These are phyloP conservation scores for Diaporthe destruens DNA, from an alignment of 2,329 filamentous ascomycete genomes.

Conservation along the genomic window DNA sequence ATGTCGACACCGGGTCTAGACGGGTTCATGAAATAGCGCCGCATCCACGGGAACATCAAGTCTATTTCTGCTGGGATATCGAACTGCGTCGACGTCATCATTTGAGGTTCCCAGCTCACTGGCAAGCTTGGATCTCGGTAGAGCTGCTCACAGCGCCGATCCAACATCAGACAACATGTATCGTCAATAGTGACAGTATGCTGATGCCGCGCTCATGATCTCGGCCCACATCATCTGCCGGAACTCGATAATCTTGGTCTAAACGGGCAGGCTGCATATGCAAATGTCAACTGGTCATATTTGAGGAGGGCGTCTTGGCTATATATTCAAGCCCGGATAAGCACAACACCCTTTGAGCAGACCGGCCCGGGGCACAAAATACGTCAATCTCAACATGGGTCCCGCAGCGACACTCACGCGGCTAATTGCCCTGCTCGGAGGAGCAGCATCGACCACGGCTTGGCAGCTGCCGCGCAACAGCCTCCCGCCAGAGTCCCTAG, in stretches of 20 bases:
- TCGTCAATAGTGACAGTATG: not conserved
- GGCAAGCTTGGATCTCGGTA: not conserved
- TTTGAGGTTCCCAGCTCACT: not conserved
- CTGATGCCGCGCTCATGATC: not conserved
- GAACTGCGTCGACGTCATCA: not conserved
- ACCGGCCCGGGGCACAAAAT: not conserved
- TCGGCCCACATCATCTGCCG: slow-evolving; percentile 16
- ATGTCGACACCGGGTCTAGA: not conserved
- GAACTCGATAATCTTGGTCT: not conserved
- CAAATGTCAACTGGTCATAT: not conserved
- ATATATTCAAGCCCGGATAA: not conserved
- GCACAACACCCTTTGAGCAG: not conserved
- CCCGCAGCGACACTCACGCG: not conserved
- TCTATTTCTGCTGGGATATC: not conserved
- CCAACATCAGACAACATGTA: not conserved
- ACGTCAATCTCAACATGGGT: slow-evolving; percentile 24
- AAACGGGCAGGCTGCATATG: not conserved
- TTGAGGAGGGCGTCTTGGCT: not conserved
- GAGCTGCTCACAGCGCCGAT: not conserved
- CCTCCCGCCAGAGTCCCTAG: slow-evolving; percentile 11
- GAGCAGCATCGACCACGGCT: slow-evolving; percentile 9
- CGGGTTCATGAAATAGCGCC: slow-evolving; percentile 18
- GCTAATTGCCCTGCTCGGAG: slow-evolving; percentile 10
- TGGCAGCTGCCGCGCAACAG: slow-evolving; percentile 36
- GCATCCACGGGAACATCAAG: not conserved